These are phyloP conservation scores for Auricularia sp. DNA, from an alignment of 768 basidiomycete species.

Conservation along the genomic window DNA sequence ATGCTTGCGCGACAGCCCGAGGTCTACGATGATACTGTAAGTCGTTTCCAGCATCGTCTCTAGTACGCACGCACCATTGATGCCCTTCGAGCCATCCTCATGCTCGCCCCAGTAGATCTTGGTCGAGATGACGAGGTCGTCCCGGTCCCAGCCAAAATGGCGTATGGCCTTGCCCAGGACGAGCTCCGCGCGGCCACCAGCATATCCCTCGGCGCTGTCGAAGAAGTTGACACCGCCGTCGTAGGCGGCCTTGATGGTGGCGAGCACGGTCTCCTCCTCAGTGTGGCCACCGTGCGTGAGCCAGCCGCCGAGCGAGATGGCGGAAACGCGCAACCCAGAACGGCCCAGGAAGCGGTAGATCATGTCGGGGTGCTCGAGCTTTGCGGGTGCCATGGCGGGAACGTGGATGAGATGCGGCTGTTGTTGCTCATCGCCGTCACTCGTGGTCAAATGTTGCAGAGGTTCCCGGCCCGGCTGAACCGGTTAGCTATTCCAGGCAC, in stretches of 20 bases:
- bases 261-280: slow-evolving; percentile 7
- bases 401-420: too few species aligned
- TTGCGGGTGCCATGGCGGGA: background rate
- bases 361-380: slow-evolving; percentile 6
- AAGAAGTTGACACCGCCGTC: slow-evolving; percentile 12
- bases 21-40: background rate
- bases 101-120: slow-evolving; percentile 11
- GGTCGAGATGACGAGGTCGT: slow-evolving; percentile 11
- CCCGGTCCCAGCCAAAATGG: slow-evolving; percentile 8
- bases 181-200: slow-evolving; percentile 6
- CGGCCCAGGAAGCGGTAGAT: slow-evolving; percentile 8
- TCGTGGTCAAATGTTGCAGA: too few species aligned
- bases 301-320: slow-evolving; percentile 9
- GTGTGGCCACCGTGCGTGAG: slow-evolving; percentile 10
- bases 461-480: too few species aligned
- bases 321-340: slow-evolving; percentile 6
- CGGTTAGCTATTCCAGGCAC: too few species aligned
- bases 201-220: slow-evolving; percentile 9
- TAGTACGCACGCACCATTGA: slow-evolving; percentile 1
- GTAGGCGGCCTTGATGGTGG: slow-evolving; percentile 10
- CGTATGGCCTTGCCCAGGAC: slow-evolving; percentile 10
- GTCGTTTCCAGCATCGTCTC: background rate
- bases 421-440: too few species aligned
- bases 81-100: slow-evolving; percentile 6
- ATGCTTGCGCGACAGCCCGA: background rate